Evolutionary conservation across 805 yeast species (phyloP).

Genomic region (Candida yuanshanica): DNA sequence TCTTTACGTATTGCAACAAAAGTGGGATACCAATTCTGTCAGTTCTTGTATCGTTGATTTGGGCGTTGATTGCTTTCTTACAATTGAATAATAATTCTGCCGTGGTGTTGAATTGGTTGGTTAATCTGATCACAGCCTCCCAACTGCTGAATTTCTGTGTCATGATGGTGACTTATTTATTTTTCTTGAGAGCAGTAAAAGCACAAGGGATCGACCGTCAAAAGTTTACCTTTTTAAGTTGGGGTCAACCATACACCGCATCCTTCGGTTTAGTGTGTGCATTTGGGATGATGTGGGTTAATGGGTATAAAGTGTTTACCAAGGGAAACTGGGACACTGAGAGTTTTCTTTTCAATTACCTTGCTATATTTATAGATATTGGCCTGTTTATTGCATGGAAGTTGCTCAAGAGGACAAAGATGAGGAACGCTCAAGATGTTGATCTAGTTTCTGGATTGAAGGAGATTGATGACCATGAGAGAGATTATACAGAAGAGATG

Average conservation of each 20-base stretch:
- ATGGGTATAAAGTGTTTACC: conserved; percentile 67
- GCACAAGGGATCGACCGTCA: conserved; percentile 46
- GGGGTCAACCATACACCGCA: conserved; percentile 57
- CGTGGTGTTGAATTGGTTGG: conserved; percentile 65
- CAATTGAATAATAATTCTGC: conserved; percentile 57
- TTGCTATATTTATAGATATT: conserved; percentile 59
- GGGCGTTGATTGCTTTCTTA: conserved; percentile 61
- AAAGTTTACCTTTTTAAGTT: conserved; percentile 43
- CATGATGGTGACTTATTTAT: conserved; percentile 52
- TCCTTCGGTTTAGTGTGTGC: conserved; percentile 42
- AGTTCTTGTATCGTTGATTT: conserved; percentile 43
- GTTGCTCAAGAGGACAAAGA: conserved; percentile 40
- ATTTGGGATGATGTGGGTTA: conserved; percentile 47
- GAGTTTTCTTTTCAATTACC: conserved; percentile 61
- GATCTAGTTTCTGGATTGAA: conserved; percentile 49
- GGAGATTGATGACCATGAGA: conserved; percentile 57
- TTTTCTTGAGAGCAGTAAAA: conserved; percentile 54
- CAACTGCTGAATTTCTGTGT: conserved; percentile 57
- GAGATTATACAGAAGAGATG: conserved; percentile 13
- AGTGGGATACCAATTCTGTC: conserved; percentile 68
- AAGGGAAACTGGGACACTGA: conserved; percentile 60
- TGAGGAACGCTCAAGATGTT: conserved; percentile 40
- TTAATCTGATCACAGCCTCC: conserved; percentile 65
- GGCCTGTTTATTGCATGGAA: conserved; percentile 49
- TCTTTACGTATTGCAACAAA: conserved; percentile 55